phyloP scores from a whole-genome alignment of 371 early-diverging fungal genomes.

The Syncephalastrum sp. region DNA sequence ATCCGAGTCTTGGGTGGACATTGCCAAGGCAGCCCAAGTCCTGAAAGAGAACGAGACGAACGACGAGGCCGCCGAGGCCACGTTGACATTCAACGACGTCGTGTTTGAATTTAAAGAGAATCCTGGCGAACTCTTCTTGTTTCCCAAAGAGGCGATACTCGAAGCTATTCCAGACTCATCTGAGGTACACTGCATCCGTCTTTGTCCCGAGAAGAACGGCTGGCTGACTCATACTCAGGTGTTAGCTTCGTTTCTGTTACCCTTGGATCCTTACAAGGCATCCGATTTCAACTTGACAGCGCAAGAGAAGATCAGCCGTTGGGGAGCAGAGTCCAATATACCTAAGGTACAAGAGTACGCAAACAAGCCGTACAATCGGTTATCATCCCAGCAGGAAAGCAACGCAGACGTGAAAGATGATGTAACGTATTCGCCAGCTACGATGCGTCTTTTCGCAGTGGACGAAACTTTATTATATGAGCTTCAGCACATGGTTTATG shows the following conservation, averaged over 20 bases:
- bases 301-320: slow-evolving; percentile 26
- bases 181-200: slow-evolving; percentile 10
- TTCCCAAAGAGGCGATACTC: slow-evolving; percentile 40
- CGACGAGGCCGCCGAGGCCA: background rate
- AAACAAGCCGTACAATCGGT: background rate
- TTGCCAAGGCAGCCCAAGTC: slow-evolving; percentile 17
- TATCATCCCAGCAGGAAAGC: background rate
- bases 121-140: slow-evolving; percentile 40
- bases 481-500: slow-evolving; percentile 12
- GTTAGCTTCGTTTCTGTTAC: slow-evolving; percentile 10
- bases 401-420: slow-evolving; percentile 3
- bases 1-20: slow-evolving; percentile 22
- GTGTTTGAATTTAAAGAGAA: slow-evolving; percentile 46
- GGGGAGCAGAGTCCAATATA: slow-evolving; percentile 19
- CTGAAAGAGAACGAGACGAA: background rate
- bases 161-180: slow-evolving; percentile 17
- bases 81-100: slow-evolving; percentile 29
- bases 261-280: slow-evolving; percentile 14
- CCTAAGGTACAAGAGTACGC: slow-evolving; percentile 12
- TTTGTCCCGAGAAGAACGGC: background rate
- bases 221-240: background rate
- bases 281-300: slow-evolving; percentile 25
- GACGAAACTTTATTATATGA: slow-evolving; percentile 18
- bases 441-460: slow-evolving; percentile 17
- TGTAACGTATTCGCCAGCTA: slow-evolving; percentile 23